These are phyloP conservation scores for Hippophae rhamnoides DNA, from an alignment of 306 rosid genomes.

Conservation along the genomic window DNA sequence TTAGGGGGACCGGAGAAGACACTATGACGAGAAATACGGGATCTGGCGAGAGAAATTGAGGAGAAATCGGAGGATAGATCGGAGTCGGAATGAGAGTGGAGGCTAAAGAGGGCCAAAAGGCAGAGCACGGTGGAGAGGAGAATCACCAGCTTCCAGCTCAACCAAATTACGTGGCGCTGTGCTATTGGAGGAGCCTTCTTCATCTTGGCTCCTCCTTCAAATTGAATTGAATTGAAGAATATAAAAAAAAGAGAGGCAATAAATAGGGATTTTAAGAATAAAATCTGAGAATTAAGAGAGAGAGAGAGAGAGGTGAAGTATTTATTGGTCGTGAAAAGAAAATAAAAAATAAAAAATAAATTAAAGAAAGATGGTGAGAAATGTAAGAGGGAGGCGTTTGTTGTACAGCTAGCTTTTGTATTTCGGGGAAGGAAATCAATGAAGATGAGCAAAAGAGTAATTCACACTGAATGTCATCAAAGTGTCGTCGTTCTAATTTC, in stretches of 20 bases:
- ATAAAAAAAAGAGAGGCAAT: neutral
- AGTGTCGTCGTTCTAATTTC: no score
- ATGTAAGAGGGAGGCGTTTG: no score
- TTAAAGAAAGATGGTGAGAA: neutral
- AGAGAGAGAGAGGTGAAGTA: neutral
- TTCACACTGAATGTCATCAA: no score
- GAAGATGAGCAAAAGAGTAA: no score
- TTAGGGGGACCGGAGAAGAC: conserved; percentile 50
- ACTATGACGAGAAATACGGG: conserved; percentile 24
- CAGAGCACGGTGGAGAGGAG: conserved; percentile 42
- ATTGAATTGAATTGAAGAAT: neutral
- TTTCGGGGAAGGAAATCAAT: no score
- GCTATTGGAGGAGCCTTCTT: conserved; percentile 27
- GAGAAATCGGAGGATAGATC: conserved; percentile 10
- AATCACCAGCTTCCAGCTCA: conserved; percentile 42
- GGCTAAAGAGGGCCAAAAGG: conserved; percentile 41
- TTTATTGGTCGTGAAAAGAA: neutral
- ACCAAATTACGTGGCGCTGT: conserved; percentile 42
- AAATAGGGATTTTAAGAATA: neutral
- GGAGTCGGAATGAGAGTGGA: conserved; percentile 34
- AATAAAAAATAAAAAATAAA: neutral
- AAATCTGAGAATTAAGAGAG: neutral
- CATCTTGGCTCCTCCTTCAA: conserved; percentile 27
- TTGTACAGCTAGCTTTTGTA: no score
- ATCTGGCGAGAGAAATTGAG: conserved; percentile 17